Percentiles rank a stretch among this genome's conserved stretches.
phyloP scores from a whole-genome alignment of 163 green algal genomes.

The Trebouxia gelatinosa region DNA sequence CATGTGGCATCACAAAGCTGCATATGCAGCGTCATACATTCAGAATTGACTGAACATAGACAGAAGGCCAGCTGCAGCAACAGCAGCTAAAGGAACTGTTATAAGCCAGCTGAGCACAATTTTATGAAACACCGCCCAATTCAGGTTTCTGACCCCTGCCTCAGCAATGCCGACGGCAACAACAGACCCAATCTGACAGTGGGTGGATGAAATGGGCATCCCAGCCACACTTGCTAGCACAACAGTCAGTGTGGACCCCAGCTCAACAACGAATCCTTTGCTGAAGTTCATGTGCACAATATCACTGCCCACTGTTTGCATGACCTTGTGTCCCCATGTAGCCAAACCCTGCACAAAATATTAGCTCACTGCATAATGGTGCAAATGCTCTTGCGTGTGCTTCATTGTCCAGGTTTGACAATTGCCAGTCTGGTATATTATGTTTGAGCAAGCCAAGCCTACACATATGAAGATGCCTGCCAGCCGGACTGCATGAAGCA shows the following conservation, averaged over 20 bases:
- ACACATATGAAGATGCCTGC: no score
- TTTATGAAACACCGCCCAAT: constrained; percentile 40
- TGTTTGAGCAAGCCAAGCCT: neutral
- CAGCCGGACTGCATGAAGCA: no score
- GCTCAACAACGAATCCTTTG: constrained; percentile 43
- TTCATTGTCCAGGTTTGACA: no score
- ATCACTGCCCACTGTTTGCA: constrained; percentile 39
- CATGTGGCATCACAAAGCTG: no score
- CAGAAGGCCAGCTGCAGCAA: no score
- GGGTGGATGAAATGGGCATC: constrained; percentile 44
- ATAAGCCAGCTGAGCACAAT: constrained; percentile 40
- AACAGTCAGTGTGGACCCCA: constrained; percentile 40
- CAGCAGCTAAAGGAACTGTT: constrained; percentile 37
- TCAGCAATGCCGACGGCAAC: constrained; percentile 38
- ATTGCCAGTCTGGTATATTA: no score
- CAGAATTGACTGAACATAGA: no score
- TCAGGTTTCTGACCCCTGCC: constrained; percentile 22
- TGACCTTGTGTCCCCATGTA: constrained; percentile 29
- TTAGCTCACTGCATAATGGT: no score
- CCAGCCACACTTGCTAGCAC: constrained; percentile 40
- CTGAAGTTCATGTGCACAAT: constrained; percentile 42
- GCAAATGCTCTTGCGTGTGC: no score
- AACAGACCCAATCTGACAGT: constrained; percentile 43
- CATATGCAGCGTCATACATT: no score
- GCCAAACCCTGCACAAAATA: constrained; percentile 31